A percentile compares a stretch with the other conserved stretches of the same genome.
Evolutionary conservation across 192 early-diverging fungal genomes (phyloP).

Genomic region (Coemansia sp.): DNA sequence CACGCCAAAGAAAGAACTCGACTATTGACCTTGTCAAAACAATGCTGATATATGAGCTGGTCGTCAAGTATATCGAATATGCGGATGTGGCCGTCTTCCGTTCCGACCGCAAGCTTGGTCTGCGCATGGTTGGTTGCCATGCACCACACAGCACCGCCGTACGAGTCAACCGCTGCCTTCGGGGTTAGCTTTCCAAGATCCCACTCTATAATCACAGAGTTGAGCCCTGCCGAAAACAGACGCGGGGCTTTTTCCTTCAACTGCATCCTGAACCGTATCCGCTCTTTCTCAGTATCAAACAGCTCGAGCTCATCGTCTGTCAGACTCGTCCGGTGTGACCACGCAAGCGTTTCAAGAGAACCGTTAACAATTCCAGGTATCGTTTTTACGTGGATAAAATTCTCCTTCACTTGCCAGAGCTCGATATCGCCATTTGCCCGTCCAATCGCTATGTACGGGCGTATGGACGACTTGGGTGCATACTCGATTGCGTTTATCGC

Average conservation of each 20-base stretch:
- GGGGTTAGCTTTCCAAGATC: constrained; percentile 69
- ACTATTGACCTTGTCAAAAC: constrained; percentile 64
- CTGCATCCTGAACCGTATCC: constrained; percentile 53
- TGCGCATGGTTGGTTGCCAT: constrained; percentile 78
- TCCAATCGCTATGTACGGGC: constrained; percentile 73
- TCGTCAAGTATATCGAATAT: constrained; percentile 84
- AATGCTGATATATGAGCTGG: constrained; percentile 65
- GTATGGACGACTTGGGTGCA: constrained; percentile 62
- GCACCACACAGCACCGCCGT: constrained; percentile 95
- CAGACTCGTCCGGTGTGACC: constrained; percentile 75
- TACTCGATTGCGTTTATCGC: constrained; percentile 84
- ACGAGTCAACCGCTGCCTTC: constrained; percentile 71
- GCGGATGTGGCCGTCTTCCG: constrained; percentile 89
- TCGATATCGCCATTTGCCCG: constrained; percentile 94
- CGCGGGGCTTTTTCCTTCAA: constrained; percentile 63
- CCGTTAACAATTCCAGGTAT: constrained; percentile 78
- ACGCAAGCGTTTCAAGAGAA: constrained; percentile 79
- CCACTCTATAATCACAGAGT: constrained; percentile 87
- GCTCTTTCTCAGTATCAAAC: constrained; percentile 68
- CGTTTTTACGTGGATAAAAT: constrained; percentile 80
- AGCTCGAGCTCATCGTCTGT: constrained; percentile 66
- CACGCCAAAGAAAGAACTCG: constrained; percentile 89
- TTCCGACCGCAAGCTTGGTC: constrained; percentile 84
- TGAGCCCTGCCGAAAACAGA: constrained; percentile 85
- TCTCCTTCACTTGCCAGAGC: constrained; percentile 77